Base-by-base conservation (phyloP, 2,329 filamentous ascomycete species). In the Paraphaeosphaeria minitans region DNA sequence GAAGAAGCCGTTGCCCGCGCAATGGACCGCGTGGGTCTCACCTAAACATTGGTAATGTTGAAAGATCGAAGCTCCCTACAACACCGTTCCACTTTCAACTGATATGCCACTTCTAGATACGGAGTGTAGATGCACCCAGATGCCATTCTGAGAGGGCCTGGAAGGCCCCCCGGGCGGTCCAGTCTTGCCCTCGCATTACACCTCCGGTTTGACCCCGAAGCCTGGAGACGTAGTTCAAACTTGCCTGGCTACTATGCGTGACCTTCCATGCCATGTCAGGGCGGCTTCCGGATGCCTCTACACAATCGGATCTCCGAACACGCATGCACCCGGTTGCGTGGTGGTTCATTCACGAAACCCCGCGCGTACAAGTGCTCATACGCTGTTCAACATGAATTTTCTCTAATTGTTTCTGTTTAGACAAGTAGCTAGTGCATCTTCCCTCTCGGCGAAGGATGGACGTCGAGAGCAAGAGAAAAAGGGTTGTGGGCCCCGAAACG, bases 11-110 rank as follows among this genome's bases (percentile, higher is more conserved):
- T 59, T 9, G 5, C 37, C 6, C 27, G 29, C n/a, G 53, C 31
- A 12, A 33, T 59, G 21, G 21, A 49, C 29, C 47, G 56, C 27
- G 31, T 60, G 7, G 58, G 45, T 2, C 43, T 57, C 8, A 12
- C n/a, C 24, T 22, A 49, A 4, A 6, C 13, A 21, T 16, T 35
- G 46, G 46, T 50, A 50, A 50, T 37, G 53, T 43, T 19, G 13
- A 50, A 33, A 49, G 2, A 19, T 31, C 22, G 27, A 16, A 37
- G 22, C 46, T 31, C 22, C 46, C 24, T 50, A 37, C 46, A 35
- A 12, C 46, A 50, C 24, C 21, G 6, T 21, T 21, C n/a, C 29
- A 50, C 29, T 24, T 12, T 21, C 21, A 50, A 50, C 47, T 50
- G 19, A 33, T 37, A 33, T 24, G 47, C 47, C 10, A 39, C 47